Evolutionary conservation across 2,329 filamentous ascomycete species (phyloP), one percentile per base, ranked within the genome.

Genomic region (Cladorrhinum sp.): DNA sequence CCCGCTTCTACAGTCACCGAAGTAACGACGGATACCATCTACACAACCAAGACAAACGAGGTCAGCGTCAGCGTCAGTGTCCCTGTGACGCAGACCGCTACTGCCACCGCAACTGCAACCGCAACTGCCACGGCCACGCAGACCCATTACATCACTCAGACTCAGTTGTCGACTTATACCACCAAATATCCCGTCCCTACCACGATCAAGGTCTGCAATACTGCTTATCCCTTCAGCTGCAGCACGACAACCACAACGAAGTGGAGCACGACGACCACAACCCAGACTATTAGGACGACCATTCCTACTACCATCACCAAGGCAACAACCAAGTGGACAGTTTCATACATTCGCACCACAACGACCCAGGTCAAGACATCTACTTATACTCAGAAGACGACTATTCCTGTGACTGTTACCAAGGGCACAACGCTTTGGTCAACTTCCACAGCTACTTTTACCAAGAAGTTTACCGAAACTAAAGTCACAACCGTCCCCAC

Each of bases 181-280:
- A 66, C 66, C 59, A 67, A 61, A 63, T 62, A 62, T 46, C 65
- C 66, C 12, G 63, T 64, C 7, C 62, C 63, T 62, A 60, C 54
- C 28, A 66, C 65, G 42, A 51, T 61, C 56, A 62, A 58, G 26
- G 58, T 66, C 36, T 69, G 67, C 50, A 62, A 65, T n/a, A 57
- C 54, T 36, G 58, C 58, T 4, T 61, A 58, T 20, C 46, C 56
- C 12, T 24, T 55, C 18, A n/a, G 49, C 5, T 67, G 66, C 59
- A 61, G 62, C 28, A 60, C 64, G 20, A 65, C 50, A 55, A 68
- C 67, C 9, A 66, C 63, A 1, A 66, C 64, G 10, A 57, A 61
- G 30, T 67, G 64, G 65, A 58, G 48, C n/a, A 49, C 55, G 3
- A 59, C 57, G 3, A 65, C 64, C 12, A 55, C 54, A 9, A 48